Evolutionary conservation across 257 asterid genomes (phyloP).

Genomic region (Nicotiana benthamiana): DNA sequence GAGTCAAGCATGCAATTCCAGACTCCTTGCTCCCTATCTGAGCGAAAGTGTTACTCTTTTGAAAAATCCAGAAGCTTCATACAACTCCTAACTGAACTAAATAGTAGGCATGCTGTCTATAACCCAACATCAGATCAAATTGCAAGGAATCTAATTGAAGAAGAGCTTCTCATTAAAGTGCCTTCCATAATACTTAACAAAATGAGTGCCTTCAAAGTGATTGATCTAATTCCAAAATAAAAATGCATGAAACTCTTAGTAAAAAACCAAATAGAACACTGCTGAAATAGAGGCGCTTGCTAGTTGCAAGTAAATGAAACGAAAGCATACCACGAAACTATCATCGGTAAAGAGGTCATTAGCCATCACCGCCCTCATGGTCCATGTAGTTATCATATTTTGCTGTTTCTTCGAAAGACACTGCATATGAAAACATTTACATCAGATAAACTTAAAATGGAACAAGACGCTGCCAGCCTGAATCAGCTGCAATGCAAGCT

Average conservation of each 20-base stretch:
- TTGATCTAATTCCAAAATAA: neutral
- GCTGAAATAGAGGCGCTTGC: neutral
- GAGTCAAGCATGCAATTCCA: neutral
- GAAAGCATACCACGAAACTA: slow-evolving; percentile 76
- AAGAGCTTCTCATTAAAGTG: neutral
- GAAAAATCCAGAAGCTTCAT: neutral
- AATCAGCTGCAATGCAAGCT: slow-evolving; percentile 80
- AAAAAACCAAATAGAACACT: neutral
- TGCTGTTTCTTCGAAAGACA: slow-evolving; percentile 58
- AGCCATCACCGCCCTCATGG: slow-evolving; percentile 67
- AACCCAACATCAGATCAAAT: neutral
- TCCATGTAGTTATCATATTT: slow-evolving; percentile 51
- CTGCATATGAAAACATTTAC: slow-evolving; percentile 28
- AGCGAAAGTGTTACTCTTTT: neutral
- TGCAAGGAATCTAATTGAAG: neutral
- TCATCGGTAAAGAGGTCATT: slow-evolving; percentile 92
- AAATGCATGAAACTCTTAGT: neutral
- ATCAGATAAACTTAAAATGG: neutral
- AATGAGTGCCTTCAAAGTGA: neutral
- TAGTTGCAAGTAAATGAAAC: neutral
- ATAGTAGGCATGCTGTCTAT: neutral
- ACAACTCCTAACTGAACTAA: neutral
- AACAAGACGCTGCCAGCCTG: slow-evolving; percentile 58
- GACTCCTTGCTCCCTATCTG: neutral
- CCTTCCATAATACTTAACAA: neutral